Conservation (phyloP, 495 filamentous ascomycete species). For the Xylaria scruposa region DNA sequence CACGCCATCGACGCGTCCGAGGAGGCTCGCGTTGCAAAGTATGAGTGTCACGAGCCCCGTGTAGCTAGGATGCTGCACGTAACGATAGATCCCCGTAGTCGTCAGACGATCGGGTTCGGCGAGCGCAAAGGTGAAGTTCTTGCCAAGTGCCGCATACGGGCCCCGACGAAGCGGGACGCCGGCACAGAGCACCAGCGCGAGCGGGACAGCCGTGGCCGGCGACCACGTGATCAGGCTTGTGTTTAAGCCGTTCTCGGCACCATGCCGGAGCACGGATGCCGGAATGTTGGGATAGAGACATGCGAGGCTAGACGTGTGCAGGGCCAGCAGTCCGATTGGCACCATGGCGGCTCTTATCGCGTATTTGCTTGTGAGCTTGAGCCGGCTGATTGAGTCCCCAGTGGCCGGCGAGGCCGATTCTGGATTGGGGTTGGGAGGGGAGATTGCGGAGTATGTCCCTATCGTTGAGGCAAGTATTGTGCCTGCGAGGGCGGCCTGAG, state of each 20-base stretch:
- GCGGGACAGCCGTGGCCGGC: slow-evolving; percentile 29
- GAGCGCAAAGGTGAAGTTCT: slow-evolving; percentile 57
- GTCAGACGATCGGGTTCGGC: slow-evolving; percentile 50
- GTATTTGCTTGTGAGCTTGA: not conserved
- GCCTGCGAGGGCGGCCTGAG: not conserved
- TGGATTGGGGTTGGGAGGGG: not conserved
- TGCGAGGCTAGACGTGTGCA: not conserved
- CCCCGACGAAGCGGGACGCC: slow-evolving; percentile 45
- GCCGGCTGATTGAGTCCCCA: not conserved
- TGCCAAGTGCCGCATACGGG: slow-evolving; percentile 49
- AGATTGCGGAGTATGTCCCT: not conserved
- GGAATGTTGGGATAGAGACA: slow-evolving; percentile 43
- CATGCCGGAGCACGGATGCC: slow-evolving; percentile 29
- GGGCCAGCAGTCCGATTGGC: not conserved
- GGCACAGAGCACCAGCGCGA: slow-evolving; percentile 40
- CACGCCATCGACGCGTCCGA: slow-evolving; percentile 19
- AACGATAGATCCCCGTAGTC: slow-evolving; percentile 52
- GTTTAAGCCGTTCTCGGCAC: slow-evolving; percentile 38
- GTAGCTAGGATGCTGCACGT: slow-evolving; percentile 59
- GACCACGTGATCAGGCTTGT: slow-evolving; percentile 43
- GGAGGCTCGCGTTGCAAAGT: not conserved
- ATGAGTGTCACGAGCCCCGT: slow-evolving; percentile 37
- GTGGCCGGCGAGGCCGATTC: not conserved
- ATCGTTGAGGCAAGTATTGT: not conserved
- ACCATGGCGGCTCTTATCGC: not conserved